Evolutionary conservation across 2,329 filamentous ascomycete species (phyloP), one percentile per base, ranked within the genome.

Genomic region (Cladosporium sp.): DNA sequence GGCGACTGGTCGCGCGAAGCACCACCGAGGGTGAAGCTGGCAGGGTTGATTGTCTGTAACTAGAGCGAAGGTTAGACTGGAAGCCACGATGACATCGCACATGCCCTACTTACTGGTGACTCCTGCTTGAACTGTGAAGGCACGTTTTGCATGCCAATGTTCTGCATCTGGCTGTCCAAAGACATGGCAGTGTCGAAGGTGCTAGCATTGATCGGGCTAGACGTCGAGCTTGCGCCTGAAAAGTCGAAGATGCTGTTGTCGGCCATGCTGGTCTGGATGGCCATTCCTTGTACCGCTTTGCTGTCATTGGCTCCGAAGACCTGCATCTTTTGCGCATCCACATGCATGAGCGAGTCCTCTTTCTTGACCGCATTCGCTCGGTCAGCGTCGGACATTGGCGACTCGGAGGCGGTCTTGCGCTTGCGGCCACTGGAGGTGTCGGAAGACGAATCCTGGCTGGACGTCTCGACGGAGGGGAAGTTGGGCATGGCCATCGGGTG

Each of bases 181-280:
- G 58, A 60, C 56, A 65, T 59, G 49, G 61, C 58, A 7, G 56
- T 51, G 34, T 61, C 59, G 51, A 61, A 64, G 11, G 61, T 60
- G n/a, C 56, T 54, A 18, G 56, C 47, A 51, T 63, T 61, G 15
- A 61, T 57, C 7, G 82, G 80, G 54, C 80, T 85, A 57, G 75
- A 81, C 2, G 79, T 51, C 17, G 48, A 43, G 41, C 48, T 51
- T 40, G 40, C 40, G 19, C 42, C 42, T 22, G 48, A 44, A 41
- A 84, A 83, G 56, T 82, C 77, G 57, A 83, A 80, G 32, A 51
- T 51, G 32, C 42, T 44, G 32, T 51, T 43, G 37, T 51, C 48
- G 29, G 48, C 40, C 41, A 51, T 51, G 34, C 48, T 44, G 18
- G 48, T 39, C 34, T 44, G 32, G 24, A 51, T 44, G 32, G 42